Evolutionary conservation across 1,284 basidiomycete species (phyloP).

Genomic region (Apiotrichum gracile): DNA sequence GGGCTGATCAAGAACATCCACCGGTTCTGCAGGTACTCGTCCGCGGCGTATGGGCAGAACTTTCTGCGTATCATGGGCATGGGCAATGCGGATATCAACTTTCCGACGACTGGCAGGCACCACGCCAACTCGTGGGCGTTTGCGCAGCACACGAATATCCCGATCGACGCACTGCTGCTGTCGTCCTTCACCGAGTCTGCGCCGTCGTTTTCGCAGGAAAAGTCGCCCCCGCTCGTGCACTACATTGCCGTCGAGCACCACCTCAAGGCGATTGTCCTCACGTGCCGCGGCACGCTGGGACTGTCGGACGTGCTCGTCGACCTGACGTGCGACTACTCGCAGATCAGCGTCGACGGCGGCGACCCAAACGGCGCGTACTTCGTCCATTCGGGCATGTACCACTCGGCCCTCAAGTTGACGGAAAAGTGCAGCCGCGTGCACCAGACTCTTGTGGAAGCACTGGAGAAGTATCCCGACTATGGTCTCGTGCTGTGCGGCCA

Average conservation of each 20-base stretch:
- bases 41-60: conserved; percentile 49
- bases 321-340: conserved; percentile 50
- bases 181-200: conserved; percentile 48
- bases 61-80: conserved; percentile 51
- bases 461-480: conserved; percentile 48
- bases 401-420: conserved; percentile 47
- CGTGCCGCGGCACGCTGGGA: conserved; percentile 51
- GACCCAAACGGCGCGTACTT: conserved; percentile 45
- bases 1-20: conserved; percentile 50
- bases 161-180: conserved; percentile 50
- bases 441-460: conserved; percentile 46
- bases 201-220: conserved; percentile 28
- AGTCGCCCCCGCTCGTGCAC: conserved; percentile 49
- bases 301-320: conserved; percentile 53
- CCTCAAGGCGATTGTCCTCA: conserved; percentile 48
- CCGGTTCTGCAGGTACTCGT: conserved; percentile 50
- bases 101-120: conserved; percentile 48
- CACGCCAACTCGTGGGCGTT: conserved; percentile 50
- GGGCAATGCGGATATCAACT: conserved; percentile 48
- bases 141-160: conserved; percentile 50
- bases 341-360: conserved; percentile 46
- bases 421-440: conserved; percentile 48
- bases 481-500: conserved; percentile 51
- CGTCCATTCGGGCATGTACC: conserved; percentile 52
- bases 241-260: conserved; percentile 51